Base-by-base conservation (phyloP, 1,284 basidiomycete genomes). In the Xanthoconium separans region DNA sequence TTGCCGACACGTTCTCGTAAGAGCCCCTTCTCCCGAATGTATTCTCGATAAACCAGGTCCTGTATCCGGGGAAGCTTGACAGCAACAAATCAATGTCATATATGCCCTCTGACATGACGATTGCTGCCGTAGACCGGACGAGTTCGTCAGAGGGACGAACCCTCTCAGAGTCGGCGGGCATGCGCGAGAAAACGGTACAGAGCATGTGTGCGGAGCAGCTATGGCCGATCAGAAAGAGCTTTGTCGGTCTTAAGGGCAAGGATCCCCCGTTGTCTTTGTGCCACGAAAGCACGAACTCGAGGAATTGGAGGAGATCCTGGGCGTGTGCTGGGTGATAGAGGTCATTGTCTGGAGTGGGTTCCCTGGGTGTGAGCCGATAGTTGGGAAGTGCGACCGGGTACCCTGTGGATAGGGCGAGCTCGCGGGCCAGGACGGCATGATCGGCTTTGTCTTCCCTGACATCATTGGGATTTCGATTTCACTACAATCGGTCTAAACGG, bases 151-250 rank as follows among this genome's bases (percentile, higher is more conserved):
- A 69, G 0, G 87, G 86, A 11, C 67, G 73, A 16, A 70, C 58
- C 2, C 75, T 72, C 24, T 73, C 73, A 9, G 37, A 39, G 6
- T 52, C 45, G 27, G 64, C 57, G 2, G 64, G 53, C 11, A 84
- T 80, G 62, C 81, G 75, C 55, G 91, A 75, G 65, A 89, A 78
- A 33, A 91, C 80, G 49, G 83, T 81, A 34, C 80, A 69, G n/a
- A 91, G 72, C 75, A 92, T 91, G 68, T 92, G 90, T 4, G 90
- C 87, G 57, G 83, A 77, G 69, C 88, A 91, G 70, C 87, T 89
- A 69, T 92, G 89, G 16, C 88, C 89, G 40, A 91, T 73, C 43
- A 90, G 74, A 68, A 81, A 80, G 48, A 91, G 63, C 30, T 30
- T 64, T 42, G n/a, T 60, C 58, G 33, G 64, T 53, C 24, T 72